These are phyloP conservation scores for Pseudomicrostroma phylloplanum DNA, from an alignment of 1,284 basidiomycete species.

Conservation along the genomic window DNA sequence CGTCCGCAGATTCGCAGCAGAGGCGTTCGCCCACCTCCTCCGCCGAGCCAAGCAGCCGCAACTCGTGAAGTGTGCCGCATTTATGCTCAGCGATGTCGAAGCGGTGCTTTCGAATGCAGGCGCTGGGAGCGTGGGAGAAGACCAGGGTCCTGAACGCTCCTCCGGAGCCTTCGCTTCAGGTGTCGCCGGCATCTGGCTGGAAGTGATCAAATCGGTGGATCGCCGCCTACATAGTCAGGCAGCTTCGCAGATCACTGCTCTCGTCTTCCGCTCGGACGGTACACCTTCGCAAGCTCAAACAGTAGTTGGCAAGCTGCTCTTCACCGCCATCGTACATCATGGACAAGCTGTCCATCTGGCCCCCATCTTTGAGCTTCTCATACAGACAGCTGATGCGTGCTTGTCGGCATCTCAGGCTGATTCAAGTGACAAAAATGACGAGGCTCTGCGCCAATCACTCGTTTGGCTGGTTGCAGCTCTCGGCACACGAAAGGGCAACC, in stretches of 20 bases:
- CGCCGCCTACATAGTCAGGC: constrained; percentile 33
- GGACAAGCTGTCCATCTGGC: constrained; percentile 29
- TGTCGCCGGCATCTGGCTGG: constrained; percentile 44
- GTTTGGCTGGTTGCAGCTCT: constrained; percentile 35
- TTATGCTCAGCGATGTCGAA: constrained; percentile 32
- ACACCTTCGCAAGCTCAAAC: constrained; percentile 15
- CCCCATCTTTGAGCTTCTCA: constrained; percentile 27
- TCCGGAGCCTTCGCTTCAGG: constrained; percentile 31
- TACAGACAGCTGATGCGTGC: constrained; percentile 15
- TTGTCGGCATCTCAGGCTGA: not conserved
- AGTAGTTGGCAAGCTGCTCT: constrained; percentile 28
- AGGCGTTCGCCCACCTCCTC: constrained; percentile 46
- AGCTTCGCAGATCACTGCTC: constrained; percentile 22
- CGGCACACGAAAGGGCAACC: constrained; percentile 42
- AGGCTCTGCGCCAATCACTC: constrained; percentile 20
- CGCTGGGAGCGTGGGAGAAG: constrained; percentile 16
- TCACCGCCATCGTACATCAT: constrained; percentile 44
- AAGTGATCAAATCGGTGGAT: constrained; percentile 44
- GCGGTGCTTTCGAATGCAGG: constrained; percentile 17
- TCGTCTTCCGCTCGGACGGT: constrained; percentile 14
- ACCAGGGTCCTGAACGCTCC: constrained; percentile 17
- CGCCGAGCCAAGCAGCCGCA: constrained; percentile 37
- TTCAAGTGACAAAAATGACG: not conserved
- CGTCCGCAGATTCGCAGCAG: constrained; percentile 43
- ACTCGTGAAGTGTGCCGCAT: constrained; percentile 24